Evolutionary conservation across 2,329 filamentous ascomycete species (phyloP).

Genomic region (Phaeosphaeria sp.): DNA sequence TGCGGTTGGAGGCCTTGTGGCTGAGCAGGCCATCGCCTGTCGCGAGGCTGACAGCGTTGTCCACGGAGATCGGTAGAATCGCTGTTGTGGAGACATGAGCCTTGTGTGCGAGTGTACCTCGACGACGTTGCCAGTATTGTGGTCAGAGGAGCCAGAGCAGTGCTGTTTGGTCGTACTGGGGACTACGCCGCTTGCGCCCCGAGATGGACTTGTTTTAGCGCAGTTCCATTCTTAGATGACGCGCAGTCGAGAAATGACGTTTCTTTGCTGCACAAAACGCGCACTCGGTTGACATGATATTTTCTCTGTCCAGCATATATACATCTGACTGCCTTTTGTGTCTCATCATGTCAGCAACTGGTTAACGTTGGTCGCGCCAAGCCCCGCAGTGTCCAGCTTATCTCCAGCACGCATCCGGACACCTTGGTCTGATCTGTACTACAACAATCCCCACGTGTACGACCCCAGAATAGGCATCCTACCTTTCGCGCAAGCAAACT

Average conservation of each 20-base stretch:
- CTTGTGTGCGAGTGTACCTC: too few relatives aligned
- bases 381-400: constrained; percentile 13
- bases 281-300: background rate
- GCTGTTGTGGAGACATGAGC: background rate
- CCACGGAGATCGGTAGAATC: background rate
- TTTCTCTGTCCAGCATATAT: background rate
- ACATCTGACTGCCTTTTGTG: background rate
- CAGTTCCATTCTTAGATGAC: constrained; percentile 15
- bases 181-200: background rate
- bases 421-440: background rate
- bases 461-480: constrained; percentile 2
- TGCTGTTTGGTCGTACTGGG: background rate
- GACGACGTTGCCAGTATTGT: too few relatives aligned
- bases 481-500: constrained; percentile 3
- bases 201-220: constrained; percentile 13
- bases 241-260: constrained; percentile 21
- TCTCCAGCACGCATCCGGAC: background rate
- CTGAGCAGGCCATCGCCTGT: background rate
- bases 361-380: constrained; percentile 10
- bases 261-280: constrained; percentile 2
- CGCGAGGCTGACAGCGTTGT: background rate
- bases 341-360: background rate
- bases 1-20: background rate
- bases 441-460: constrained; percentile 9
- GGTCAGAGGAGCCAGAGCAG: background rate